phyloP scores from a whole-genome alignment of 495 filamentous ascomycete species.

The Penicillium arizonense region DNA sequence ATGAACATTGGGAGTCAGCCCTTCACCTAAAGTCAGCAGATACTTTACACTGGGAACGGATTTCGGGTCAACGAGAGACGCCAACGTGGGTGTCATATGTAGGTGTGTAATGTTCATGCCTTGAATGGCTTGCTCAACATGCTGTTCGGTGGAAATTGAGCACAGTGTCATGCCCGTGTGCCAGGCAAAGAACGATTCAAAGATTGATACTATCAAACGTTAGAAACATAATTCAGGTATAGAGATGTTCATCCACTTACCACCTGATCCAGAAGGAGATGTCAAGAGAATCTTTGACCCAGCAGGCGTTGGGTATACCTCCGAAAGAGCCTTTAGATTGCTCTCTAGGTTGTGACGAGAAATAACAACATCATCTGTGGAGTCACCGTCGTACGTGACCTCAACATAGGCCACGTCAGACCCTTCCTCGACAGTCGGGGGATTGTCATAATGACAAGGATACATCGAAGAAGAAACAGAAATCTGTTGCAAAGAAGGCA shows the following conservation, averaged over 20 bases:
- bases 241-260: constrained; percentile 18
- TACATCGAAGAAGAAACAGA: constrained; percentile 31
- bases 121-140: constrained; percentile 60
- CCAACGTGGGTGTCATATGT: constrained; percentile 75
- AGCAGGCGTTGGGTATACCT: constrained; percentile 53
- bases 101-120: constrained; percentile 66
- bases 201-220: constrained; percentile 58
- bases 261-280: constrained; percentile 71
- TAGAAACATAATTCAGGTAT: background rate
- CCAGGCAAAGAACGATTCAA: constrained; percentile 81
- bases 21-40: constrained; percentile 69
- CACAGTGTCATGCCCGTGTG: constrained; percentile 69
- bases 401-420: constrained; percentile 51
- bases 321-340: constrained; percentile 59
- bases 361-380: constrained; percentile 68
- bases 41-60: constrained; percentile 65
- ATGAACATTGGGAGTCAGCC: constrained; percentile 64
- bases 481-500: constrained; percentile 23
- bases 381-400: constrained; percentile 60
- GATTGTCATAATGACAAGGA: constrained; percentile 27
- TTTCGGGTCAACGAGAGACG: constrained; percentile 59
- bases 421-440: constrained; percentile 14
- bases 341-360: constrained; percentile 66
- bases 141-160: constrained; percentile 60
- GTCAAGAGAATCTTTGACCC: constrained; percentile 63